Evolutionary conservation across 1,139 yeast genomes (phyloP).

Genomic region (Yamadazyma atlantica): DNA sequence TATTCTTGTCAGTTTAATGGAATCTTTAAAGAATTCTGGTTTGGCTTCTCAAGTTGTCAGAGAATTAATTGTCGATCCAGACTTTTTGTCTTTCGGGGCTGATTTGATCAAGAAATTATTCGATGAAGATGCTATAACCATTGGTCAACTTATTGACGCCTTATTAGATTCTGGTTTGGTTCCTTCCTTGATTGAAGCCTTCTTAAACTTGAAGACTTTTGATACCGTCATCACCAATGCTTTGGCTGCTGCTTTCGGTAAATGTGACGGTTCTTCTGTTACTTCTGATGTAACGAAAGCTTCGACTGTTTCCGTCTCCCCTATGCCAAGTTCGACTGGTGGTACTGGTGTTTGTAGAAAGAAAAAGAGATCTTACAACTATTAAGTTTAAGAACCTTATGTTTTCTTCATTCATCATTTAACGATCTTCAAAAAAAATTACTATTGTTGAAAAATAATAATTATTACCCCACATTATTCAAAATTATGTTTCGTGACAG

Average conservation of each 20-base stretch:
- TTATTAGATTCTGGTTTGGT: conserved; percentile 40
- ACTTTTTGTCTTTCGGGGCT: conserved; percentile 44
- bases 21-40: conserved; percentile 46
- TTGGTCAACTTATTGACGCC: conserved; percentile 30
- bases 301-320: conserved; percentile 18
- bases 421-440: neutral
- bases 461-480: conserved; percentile 11
- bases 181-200: conserved; percentile 36
- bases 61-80: conserved; percentile 39
- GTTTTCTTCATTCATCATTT: too few species aligned
- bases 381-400: conserved; percentile 6
- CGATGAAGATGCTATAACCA: conserved; percentile 28
- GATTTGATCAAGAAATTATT: conserved; percentile 34
- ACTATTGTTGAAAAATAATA: conserved; percentile 1
- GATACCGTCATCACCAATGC: conserved; percentile 44
- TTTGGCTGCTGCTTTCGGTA: conserved; percentile 46
- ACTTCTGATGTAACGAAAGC: conserved; percentile 23
- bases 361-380: conserved; percentile 20
- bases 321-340: conserved; percentile 16
- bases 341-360: conserved; percentile 15
- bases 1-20: conserved; percentile 40
- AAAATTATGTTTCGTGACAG: conserved; percentile 9
- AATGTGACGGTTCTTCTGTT: conserved; percentile 36
- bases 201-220: conserved; percentile 42
- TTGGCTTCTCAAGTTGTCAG: conserved; percentile 43